Base-by-base conservation (phyloP, 148 eudicot species). In the Rhododendron williamsianum region DNA sequence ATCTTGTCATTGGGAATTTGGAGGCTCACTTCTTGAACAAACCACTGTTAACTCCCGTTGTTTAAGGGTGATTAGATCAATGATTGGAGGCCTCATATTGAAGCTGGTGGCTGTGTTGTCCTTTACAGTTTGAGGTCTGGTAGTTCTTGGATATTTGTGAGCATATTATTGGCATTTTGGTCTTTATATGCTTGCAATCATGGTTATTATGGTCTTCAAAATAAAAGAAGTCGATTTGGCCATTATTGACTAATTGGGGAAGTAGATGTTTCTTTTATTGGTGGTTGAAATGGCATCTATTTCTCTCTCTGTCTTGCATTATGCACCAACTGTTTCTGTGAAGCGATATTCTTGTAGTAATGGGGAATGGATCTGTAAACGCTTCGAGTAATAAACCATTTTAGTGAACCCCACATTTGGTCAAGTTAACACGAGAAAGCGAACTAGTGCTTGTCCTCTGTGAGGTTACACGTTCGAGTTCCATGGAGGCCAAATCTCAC, bases 1-100 rank as follows among this genome's bases (percentile, higher is more conserved):
- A 96, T 84, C 92, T 96, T 87, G 98, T 96, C 51, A 60, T 96
- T 81, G 95, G 90, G 35, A 95, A 94, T 82, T 87, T 94, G 90
- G 98, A 96, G 87, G 98, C 96, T 91, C 93, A 96, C 56, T 96
- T 94, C 88, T 89, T 80, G 51, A 92, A 89, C 77, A 96, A 93
- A 85, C 94, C 95, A 9, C 87, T 94, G 45, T 85, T 94, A 76
- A 93, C 98, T 74, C 95, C 91, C 13, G 95, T 96, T 76, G 94
- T 95, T 85, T 94, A 87, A 91, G 71, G 19, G 3, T 13, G 13
- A 46, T 36, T 33, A 25, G 45, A 48, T 80, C 35, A 69, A 45
- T 69, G 73, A 60, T 36, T 35, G 80, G 33, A 85, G 60, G 35
- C 41, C 49, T 38, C 46, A 16, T n/a, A 11, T 51, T 27, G 48